These are phyloP conservation scores for Bonia amplexicaulis DNA, from an alignment of 176 grass and related monocot species.

Conservation along the genomic window DNA sequence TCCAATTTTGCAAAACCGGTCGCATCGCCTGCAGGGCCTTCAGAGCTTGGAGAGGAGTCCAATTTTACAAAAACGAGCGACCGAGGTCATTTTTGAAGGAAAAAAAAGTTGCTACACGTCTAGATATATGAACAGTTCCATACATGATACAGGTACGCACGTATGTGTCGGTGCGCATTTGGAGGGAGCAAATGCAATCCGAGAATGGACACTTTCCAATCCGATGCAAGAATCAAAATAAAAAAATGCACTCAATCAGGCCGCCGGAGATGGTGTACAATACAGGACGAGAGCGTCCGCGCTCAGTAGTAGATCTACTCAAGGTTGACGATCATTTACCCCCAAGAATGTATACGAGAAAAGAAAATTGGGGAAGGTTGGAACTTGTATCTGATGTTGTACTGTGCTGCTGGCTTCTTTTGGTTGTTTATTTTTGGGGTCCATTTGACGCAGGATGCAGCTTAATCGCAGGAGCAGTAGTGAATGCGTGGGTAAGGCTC, in stretches of 20 bases:
- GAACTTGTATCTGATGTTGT: background rate
- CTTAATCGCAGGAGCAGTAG: constrained; percentile 28
- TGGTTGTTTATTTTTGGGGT: background rate
- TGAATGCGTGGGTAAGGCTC: constrained; percentile 35
- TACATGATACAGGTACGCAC: background rate
- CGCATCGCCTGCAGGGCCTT: too few species aligned
- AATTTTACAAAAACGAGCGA: too few species aligned
- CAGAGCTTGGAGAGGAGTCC: too few species aligned
- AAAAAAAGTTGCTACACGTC: too few species aligned
- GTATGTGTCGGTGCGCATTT: constrained; percentile 30
- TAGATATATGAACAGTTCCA: too few species aligned
- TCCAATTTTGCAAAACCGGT: too few species aligned
- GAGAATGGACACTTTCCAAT: background rate
- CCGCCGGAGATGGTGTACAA: background rate
- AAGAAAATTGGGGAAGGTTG: background rate
- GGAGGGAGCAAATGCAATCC: background rate
- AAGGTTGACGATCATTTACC: background rate
- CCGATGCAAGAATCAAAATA: constrained; percentile 21
- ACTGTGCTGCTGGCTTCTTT: background rate
- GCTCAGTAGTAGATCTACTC: constrained; percentile 14
- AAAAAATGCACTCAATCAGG: background rate
- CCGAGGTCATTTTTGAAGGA: too few species aligned
- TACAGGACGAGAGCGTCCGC: background rate
- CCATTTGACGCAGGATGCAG: background rate
- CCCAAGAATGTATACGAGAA: background rate